phyloP scores from a whole-genome alignment of 1,139 yeast genomes.

The Kluyveromyces sp. region DNA sequence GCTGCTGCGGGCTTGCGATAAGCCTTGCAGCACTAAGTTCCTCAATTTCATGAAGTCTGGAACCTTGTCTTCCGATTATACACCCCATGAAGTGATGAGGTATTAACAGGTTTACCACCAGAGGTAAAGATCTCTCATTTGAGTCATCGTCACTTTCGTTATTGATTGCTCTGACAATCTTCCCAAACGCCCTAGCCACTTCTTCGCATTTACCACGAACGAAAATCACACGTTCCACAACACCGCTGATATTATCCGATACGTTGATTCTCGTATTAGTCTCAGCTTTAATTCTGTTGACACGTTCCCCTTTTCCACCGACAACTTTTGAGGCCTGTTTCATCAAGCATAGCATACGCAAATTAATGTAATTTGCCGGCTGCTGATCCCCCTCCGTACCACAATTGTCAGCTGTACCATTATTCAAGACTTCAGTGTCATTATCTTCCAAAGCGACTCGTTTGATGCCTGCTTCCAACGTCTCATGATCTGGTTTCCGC shows the following conservation, averaged over 20 bases:
- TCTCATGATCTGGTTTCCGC: constrained; percentile 51
- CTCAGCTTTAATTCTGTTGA: constrained; percentile 55
- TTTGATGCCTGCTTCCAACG: constrained; percentile 38
- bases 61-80: constrained; percentile 75
- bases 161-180: constrained; percentile 61
- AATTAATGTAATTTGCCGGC: constrained; percentile 41
- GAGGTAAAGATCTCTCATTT: constrained; percentile 38
- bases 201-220: constrained; percentile 72
- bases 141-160: constrained; percentile 55
- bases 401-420: constrained; percentile 13
- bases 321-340: constrained; percentile 71
- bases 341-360: constrained; percentile 71
- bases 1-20: constrained; percentile 66
- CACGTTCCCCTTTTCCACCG: constrained; percentile 72
- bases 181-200: constrained; percentile 78
- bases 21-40: constrained; percentile 75
- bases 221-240: constrained; percentile 70
- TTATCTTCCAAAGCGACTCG: constrained; percentile 61
- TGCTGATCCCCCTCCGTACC: constrained; percentile 22
- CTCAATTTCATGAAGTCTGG: constrained; percentile 73
- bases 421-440: constrained; percentile 32
- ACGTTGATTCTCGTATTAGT: constrained; percentile 66
- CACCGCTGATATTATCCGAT: constrained; percentile 68
- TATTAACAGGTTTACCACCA: constrained; percentile 55
- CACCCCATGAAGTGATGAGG: constrained; percentile 82